Percentiles rank a stretch among this genome's conserved stretches.
These are phyloP conservation scores for Monocercomonoides exilis DNA, from an alignment of 78 protist genomes.

Conservation along the genomic window DNA sequence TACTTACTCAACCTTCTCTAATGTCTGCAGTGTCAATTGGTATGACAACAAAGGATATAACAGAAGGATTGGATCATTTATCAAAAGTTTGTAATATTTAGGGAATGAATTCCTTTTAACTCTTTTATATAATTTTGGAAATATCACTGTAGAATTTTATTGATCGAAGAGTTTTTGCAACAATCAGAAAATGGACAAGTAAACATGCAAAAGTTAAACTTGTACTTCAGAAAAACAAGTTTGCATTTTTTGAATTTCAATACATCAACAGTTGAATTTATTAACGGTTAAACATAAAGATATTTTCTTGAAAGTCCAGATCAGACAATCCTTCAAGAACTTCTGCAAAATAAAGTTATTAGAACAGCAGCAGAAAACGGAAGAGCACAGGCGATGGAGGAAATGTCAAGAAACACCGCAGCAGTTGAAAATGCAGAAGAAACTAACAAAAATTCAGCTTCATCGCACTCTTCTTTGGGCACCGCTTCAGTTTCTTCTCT, in stretches of 20 bases:
- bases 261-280: slow-evolving; percentile 34
- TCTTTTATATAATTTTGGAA: no score
- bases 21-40: slow-evolving; percentile 89
- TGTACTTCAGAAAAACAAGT: slow-evolving; percentile 47
- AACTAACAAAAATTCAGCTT: no score
- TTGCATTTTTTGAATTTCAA: neutral
- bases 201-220: slow-evolving; percentile 69
- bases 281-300: neutral
- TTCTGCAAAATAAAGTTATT: slow-evolving; percentile 44
- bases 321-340: slow-evolving; percentile 38
- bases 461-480: no score
- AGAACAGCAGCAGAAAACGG: slow-evolving; percentile 22
- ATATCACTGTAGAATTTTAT: neutral
- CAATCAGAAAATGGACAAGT: slow-evolving; percentile 46
- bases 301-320: slow-evolving; percentile 15
- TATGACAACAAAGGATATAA: neutral
- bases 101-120: no score
- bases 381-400: slow-evolving; percentile 9
- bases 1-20: slow-evolving; percentile 78
- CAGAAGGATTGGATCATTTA: neutral
- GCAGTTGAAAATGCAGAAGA: no score
- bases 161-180: neutral
- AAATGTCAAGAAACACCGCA: no score
- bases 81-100: neutral
- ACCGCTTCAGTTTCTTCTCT: no score